Conservation (phyloP, 352 stramenopile species). For the Pythium pyrilobum region DNA sequence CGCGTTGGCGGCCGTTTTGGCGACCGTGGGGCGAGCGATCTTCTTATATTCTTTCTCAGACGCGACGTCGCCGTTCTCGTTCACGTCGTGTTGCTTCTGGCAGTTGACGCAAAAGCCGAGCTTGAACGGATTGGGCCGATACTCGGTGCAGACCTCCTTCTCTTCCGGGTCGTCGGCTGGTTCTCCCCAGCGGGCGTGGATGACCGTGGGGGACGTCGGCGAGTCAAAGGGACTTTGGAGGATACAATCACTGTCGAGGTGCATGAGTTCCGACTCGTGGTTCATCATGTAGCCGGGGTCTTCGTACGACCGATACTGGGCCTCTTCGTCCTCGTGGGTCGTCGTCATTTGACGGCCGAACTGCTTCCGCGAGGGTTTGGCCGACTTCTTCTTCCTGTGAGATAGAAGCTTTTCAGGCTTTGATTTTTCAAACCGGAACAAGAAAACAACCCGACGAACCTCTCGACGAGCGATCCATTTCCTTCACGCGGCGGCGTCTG, state of each 20-base stretch:
- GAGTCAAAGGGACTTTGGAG: conserved; percentile 69
- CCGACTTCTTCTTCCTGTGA: conserved; percentile 2
- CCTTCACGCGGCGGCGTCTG: not conserved
- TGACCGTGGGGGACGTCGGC: conserved; percentile 66
- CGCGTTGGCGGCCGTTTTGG: conserved; percentile 73
- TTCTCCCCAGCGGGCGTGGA: conserved; percentile 83
- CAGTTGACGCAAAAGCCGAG: conserved; percentile 87
- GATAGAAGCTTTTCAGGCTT: not conserved
- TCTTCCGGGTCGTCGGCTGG: conserved; percentile 79
- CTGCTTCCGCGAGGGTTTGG: conserved; percentile 4
- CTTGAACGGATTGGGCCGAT: conserved; percentile 78
- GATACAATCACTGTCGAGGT: conserved; percentile 76
- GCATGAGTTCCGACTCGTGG: conserved; percentile 41
- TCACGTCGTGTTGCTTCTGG: conserved; percentile 86
- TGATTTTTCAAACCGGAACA: not conserved
- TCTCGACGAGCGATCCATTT: not conserved
- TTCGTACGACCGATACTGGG: conserved; percentile 68
- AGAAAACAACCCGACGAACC: not conserved
- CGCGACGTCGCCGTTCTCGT: conserved; percentile 54
- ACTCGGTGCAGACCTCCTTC: conserved; percentile 77
- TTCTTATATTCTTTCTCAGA: conserved; percentile 81
- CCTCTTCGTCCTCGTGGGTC: conserved; percentile 24
- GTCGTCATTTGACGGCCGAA: conserved; percentile 10
- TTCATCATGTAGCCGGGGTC: conserved; percentile 61
- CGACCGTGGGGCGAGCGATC: conserved; percentile 61